phyloP scores from a whole-genome alignment of 2,329 filamentous ascomycete species.

The Chrysoporthe austroafricana region DNA sequence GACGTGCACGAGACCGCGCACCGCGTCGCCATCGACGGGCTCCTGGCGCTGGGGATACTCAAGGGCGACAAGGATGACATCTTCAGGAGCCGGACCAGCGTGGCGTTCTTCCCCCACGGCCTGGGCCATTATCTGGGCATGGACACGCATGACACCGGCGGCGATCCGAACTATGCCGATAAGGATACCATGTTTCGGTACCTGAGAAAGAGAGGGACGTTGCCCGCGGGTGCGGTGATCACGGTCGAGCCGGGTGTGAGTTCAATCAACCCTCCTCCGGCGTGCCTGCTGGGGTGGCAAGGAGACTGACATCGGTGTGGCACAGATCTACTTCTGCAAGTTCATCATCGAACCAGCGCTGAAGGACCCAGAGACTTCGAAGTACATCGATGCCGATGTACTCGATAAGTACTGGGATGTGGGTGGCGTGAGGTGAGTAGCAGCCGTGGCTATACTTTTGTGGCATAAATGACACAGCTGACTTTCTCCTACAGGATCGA shows the following conservation, averaged over 20 bases:
- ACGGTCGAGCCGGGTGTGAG: constrained; percentile 91
- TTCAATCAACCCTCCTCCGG: constrained; percentile 27
- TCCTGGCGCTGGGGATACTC: constrained; percentile 76
- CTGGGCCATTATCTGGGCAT: constrained; percentile 85
- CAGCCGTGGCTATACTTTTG: neutral
- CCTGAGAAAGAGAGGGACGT: constrained; percentile 73
- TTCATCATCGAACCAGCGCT: constrained; percentile 87
- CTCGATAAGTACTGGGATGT: constrained; percentile 82
- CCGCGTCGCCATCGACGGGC: constrained; percentile 77
- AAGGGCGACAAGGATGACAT: constrained; percentile 72
- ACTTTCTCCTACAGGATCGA: constrained; percentile 49
- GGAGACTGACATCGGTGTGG: constrained; percentile 6
- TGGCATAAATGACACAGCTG: neutral
- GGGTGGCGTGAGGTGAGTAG: constrained; percentile 67
- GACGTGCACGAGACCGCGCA: constrained; percentile 81
- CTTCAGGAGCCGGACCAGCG: constrained; percentile 76
- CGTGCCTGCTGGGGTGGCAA: neutral
- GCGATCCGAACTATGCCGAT: constrained; percentile 78
- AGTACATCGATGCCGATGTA: constrained; percentile 76
- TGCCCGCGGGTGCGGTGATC: constrained; percentile 82
- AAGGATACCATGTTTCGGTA: constrained; percentile 85
- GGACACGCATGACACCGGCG: constrained; percentile 88
- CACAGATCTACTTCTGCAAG: constrained; percentile 84
- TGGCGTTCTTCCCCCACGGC: constrained; percentile 73
- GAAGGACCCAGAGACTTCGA: constrained; percentile 69